phyloP scores from a whole-genome alignment of 1,139 yeast species.

The Scheffersomyces segobiensis region DNA sequence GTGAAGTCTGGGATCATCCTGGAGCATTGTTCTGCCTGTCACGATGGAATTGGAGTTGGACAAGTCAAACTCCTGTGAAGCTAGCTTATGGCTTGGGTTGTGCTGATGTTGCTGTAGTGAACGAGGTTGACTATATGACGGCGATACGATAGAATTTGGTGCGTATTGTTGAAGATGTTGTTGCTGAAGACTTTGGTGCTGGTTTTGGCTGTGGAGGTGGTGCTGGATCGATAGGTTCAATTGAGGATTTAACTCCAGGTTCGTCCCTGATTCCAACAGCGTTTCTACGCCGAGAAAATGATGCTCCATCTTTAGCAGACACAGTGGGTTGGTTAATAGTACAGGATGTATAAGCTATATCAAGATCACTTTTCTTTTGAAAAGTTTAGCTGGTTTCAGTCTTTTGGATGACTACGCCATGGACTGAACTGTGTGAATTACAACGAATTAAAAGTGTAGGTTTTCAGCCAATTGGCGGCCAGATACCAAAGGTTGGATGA shows the following conservation, averaged over 20 bases:
- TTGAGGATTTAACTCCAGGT: slow-evolving; percentile 24
- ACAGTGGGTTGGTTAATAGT: not conserved
- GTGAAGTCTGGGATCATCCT: slow-evolving; percentile 3
- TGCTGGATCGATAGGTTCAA: slow-evolving; percentile 9
- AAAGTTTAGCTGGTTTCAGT: not conserved
- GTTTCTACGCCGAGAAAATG: slow-evolving; percentile 8
- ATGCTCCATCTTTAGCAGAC: slow-evolving; percentile 4
- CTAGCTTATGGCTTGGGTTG: not conserved
- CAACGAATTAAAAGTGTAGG: not conserved
- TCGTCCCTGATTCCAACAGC: slow-evolving; percentile 6
- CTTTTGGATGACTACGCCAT: not conserved
- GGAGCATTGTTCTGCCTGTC: not conserved
- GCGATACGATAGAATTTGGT: not conserved
- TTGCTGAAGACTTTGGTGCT: slow-evolving; percentile 10
- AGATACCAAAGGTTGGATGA: not conserved
- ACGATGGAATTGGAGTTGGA: not conserved
- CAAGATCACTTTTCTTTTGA: not conserved
- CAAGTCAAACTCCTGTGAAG: not conserved
- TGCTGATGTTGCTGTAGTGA: slow-evolving; percentile 8
- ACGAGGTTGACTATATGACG: not conserved
- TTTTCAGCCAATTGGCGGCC: not conserved
- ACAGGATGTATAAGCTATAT: not conserved
- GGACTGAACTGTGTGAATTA: not conserved
- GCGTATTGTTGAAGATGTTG: slow-evolving; percentile 9
- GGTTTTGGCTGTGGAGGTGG: slow-evolving; percentile 6